Evolutionary conservation across 192 early-diverging fungal genomes (phyloP), one percentile per base, ranked within the genome.

Genomic region (Coemansia sp.): DNA sequence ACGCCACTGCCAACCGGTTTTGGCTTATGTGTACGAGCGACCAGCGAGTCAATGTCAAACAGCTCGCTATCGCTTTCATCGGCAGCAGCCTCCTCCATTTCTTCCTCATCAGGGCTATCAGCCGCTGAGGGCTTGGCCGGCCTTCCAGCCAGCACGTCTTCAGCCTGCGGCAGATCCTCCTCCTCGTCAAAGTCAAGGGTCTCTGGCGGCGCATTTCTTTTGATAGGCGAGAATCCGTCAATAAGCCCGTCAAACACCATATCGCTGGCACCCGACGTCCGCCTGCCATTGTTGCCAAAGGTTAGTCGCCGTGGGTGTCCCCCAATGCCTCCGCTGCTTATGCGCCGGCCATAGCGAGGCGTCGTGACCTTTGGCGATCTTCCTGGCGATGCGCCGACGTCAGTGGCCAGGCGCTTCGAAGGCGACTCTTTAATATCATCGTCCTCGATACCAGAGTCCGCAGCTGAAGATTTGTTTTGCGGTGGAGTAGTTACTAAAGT

Each of bases 171-270:
- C 63, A 66, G 13, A 3, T 22, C 62, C 31, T 59, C 60, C 36
- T 27, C 12, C 9, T 64, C 68, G 5, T 18, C 68, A 34, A 65
- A 42, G 27, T 63, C 70, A 5, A 42, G 43, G 49, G 12, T 54
- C 57, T 67, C 60, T 16, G 42, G 52, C 22, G 70, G 75, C 13
- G 65, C 54, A 16, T 62, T 71, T 3, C 40, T 43, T 49, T 67
- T 75, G 42, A 80, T 80, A 5, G 78, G 78, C 70, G 78, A 80
- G 33, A 80, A 60, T 13, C 73, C 74, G 31, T 70, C 78, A n/a
- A 80, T 66, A 41, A 80, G 57, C 3, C 66, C 78, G 34, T 75
- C 73, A 43, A 73, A 75, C 8, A 74, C 51, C n/a, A 68, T 15
- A 4, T 59, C 60, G 38, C 60, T 54, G 5, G 43, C 59, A 29